Conservation (phyloP, 1,139 yeast species). For the Blastobotrys proliferans region DNA sequence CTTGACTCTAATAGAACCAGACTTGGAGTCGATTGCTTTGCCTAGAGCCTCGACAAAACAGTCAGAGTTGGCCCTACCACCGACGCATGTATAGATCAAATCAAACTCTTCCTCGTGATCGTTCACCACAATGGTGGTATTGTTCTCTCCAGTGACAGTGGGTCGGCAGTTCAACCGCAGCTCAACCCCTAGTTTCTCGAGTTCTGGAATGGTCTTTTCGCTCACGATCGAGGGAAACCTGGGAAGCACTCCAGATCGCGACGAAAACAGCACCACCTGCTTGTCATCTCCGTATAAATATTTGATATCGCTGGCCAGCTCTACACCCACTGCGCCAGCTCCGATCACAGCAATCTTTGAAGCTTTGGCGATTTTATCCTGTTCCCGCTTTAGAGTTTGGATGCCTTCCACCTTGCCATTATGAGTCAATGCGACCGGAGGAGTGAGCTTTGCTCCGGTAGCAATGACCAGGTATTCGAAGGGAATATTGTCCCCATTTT, state of each 20-base stretch:
- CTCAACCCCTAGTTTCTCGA: slow-evolving; percentile 18
- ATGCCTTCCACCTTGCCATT: slow-evolving; percentile 16
- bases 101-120: slow-evolving; percentile 18
- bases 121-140: slow-evolving; percentile 1
- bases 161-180: slow-evolving; percentile 17
- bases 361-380: slow-evolving; percentile 16
- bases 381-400: slow-evolving; percentile 7
- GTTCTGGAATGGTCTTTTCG: slow-evolving; percentile 16
- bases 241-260: slow-evolving; percentile 18
- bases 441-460: slow-evolving; percentile 72
- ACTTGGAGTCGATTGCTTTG: slow-evolving; percentile 11
- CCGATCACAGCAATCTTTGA: slow-evolving; percentile 24
- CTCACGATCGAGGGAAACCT: slow-evolving; percentile 16
- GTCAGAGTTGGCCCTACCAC: slow-evolving; percentile 16
- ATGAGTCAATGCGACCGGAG: slow-evolving; percentile 44
- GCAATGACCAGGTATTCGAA: slow-evolving; percentile 79
- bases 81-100: slow-evolving; percentile 20
- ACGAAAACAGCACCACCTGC: slow-evolving; percentile 18
- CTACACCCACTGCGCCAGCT: slow-evolving; percentile 29
- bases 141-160: background rate
- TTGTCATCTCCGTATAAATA: slow-evolving; percentile 21
- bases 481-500: slow-evolving; percentile 25
- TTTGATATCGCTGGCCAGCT: slow-evolving; percentile 26
- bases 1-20: slow-evolving; percentile 19
- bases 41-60: slow-evolving; percentile 12